These are phyloP conservation scores for Candida ovalis DNA, from an alignment of 805 yeast genomes.

Conservation along the genomic window DNA sequence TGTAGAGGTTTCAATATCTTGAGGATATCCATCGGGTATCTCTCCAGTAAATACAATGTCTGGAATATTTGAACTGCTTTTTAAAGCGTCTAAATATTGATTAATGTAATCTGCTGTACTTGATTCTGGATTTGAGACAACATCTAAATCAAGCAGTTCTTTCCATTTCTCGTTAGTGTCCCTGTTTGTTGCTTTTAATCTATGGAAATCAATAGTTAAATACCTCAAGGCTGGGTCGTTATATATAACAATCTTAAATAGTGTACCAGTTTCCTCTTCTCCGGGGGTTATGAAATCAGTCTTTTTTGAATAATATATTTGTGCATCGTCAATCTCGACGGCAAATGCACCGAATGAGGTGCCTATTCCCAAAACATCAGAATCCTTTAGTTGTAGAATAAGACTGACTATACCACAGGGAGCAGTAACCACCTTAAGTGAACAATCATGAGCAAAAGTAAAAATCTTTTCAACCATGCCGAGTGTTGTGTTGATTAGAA, in stretches of 20 bases:
- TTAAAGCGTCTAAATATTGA: conserved; percentile 13
- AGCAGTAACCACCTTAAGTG: conserved; percentile 5
- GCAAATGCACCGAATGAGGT: conserved; percentile 6
- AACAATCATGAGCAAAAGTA: conserved; percentile 12
- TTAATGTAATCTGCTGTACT: conserved; percentile 11
- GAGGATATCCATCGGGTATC: conserved; percentile 10
- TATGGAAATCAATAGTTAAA: conserved; percentile 17
- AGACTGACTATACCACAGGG: conserved; percentile 13
- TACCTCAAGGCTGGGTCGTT: conserved; percentile 7
- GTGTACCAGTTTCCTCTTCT: conserved; percentile 4
- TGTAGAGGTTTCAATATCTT: conserved; percentile 15
- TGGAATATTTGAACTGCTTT: conserved; percentile 24
- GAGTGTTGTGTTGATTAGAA: background rate
- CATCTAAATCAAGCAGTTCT: conserved; percentile 10
- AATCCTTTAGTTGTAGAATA: conserved; percentile 11
- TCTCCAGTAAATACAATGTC: conserved; percentile 16
- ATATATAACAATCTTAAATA: conserved; percentile 13
- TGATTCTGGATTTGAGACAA: conserved; percentile 5
- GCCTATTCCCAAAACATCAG: conserved; percentile 13
- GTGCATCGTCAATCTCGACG: conserved; percentile 6
- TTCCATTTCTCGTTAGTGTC: conserved; percentile 22
- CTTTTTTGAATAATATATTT: conserved; percentile 11
- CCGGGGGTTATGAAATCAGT: conserved; percentile 9
- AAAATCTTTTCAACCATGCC: conserved; percentile 12
- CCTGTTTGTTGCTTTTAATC: conserved; percentile 3